Percentiles rank a stretch among this genome's conserved stretches.
Conservation (phyloP, 148 eudicot species). For the Cornus controversa region DNA sequence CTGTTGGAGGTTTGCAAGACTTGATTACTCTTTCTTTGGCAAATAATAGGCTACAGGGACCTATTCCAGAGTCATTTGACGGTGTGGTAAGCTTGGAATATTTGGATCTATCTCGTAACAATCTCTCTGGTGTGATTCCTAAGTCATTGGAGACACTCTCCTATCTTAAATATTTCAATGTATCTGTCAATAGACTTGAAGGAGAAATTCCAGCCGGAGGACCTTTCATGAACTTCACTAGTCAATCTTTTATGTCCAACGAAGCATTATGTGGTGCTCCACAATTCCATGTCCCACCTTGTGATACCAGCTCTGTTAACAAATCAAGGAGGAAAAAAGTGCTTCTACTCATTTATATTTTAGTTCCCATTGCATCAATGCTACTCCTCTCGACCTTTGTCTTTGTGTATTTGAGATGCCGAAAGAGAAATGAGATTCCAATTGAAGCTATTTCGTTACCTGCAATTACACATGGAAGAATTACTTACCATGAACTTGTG, state of each 20-base stretch:
- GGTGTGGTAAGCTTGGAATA: conserved; percentile 2
- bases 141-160: conserved; percentile 6
- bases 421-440: not conserved
- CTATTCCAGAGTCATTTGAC: conserved; percentile 16
- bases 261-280: conserved; percentile 13
- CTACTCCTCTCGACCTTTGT: not conserved
- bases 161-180: not conserved
- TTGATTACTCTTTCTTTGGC: conserved; percentile 7
- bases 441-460: not conserved
- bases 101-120: conserved; percentile 14
- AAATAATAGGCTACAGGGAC: conserved; percentile 5
- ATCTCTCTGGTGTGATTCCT: conserved; percentile 10
- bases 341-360: not conserved
- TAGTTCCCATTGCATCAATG: not conserved
- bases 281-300: conserved; percentile 9
- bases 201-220: conserved; percentile 17
- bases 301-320: not conserved
- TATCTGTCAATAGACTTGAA: conserved; percentile 11
- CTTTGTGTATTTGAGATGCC: not conserved
- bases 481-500: conserved; percentile 10
- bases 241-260: not conserved
- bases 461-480: not conserved
- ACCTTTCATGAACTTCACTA: conserved; percentile 9
- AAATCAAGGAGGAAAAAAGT: not conserved
- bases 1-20: conserved; percentile 3